These are phyloP conservation scores for Paecilomyces formosus DNA, from an alignment of 2,329 filamentous ascomycete genomes.

Conservation along the genomic window DNA sequence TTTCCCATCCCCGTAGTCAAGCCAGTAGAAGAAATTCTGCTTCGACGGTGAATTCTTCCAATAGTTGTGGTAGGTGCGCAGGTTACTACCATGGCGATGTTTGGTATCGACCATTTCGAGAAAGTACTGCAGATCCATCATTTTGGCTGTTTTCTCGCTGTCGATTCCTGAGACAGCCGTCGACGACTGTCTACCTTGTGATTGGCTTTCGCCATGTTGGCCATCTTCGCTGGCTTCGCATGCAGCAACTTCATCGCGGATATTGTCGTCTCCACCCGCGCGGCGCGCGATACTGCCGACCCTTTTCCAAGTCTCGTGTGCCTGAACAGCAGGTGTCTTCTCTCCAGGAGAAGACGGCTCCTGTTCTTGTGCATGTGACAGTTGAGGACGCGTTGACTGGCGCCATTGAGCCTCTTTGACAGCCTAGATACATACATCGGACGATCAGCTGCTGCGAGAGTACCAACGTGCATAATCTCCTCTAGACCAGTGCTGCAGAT, in stretches of 20 bases:
- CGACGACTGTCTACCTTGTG: conserved; percentile 14
- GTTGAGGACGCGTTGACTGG: conserved; percentile 40
- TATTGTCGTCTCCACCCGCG: conserved; percentile 60
- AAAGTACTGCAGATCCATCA: conserved; percentile 82
- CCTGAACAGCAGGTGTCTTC: conserved; percentile 30
- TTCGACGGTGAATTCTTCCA: conserved; percentile 72
- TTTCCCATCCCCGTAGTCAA: conserved; percentile 72
- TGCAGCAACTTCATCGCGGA: conserved; percentile 38
- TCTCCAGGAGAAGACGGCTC: neutral
- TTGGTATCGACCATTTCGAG: conserved; percentile 78
- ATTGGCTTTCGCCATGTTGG: neutral
- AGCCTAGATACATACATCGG: conserved; percentile 26
- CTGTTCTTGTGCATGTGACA: conserved; percentile 2
- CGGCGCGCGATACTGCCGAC: conserved; percentile 62
- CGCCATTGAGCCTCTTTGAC: conserved; percentile 52
- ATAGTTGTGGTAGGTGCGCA: conserved; percentile 72
- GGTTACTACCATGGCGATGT: conserved; percentile 78
- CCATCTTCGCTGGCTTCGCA: conserved; percentile 28
- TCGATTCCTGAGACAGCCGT: conserved; percentile 15
- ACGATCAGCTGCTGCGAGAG: neutral
- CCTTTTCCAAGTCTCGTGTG: conserved; percentile 68
- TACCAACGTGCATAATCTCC: neutral
- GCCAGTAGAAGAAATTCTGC: conserved; percentile 92
- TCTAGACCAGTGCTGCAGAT: neutral
- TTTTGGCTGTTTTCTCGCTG: conserved; percentile 48